A percentile compares a stretch with the other conserved stretches of the same genome.
phyloP scores from a whole-genome alignment of 805 yeast species.

The Yarrowia hollandica region DNA sequence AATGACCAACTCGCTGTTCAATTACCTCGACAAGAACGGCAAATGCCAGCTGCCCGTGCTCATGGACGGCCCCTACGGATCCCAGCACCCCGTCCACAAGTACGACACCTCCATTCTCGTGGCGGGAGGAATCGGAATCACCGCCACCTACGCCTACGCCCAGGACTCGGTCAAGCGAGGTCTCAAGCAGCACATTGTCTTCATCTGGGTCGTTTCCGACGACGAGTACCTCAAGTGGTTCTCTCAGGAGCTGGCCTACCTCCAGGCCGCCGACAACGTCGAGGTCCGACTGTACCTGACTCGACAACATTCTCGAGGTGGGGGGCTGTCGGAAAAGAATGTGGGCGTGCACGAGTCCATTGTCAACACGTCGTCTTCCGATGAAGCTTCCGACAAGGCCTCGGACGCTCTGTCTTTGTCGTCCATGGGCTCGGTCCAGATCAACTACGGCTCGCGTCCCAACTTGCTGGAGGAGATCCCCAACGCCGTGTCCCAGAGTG shows the following conservation, averaged over 20 bases:
- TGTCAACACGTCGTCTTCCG: not conserved
- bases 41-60: conserved; percentile 2
- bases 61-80: conserved; percentile 67
- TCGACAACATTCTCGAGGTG: conserved; percentile 10
- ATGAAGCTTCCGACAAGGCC: conserved; percentile 13
- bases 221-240: conserved; percentile 54
- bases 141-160: conserved; percentile 53
- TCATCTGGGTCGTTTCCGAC: conserved; percentile 66
- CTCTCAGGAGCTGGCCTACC: conserved; percentile 43
- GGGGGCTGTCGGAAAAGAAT: conserved; percentile 8
- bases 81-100: conserved; percentile 43
- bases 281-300: conserved; percentile 25
- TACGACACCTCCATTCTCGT: conserved; percentile 47
- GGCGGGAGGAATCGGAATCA: conserved; percentile 65
- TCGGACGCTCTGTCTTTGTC: conserved; percentile 4
- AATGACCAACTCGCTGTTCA: conserved; percentile 31
- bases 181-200: conserved; percentile 37
- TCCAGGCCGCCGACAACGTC: conserved; percentile 20
- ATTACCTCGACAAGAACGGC: conserved; percentile 17
- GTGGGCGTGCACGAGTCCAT: conserved; percentile 1
- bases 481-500: conserved; percentile 33
- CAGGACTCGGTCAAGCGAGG: conserved; percentile 31
- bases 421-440: conserved; percentile 6
- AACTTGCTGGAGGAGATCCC: conserved; percentile 16
- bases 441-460: conserved; percentile 11